These are phyloP conservation scores for Botrytis squamosa DNA, from an alignment of 2,329 filamentous ascomycete genomes.

Conservation along the genomic window DNA sequence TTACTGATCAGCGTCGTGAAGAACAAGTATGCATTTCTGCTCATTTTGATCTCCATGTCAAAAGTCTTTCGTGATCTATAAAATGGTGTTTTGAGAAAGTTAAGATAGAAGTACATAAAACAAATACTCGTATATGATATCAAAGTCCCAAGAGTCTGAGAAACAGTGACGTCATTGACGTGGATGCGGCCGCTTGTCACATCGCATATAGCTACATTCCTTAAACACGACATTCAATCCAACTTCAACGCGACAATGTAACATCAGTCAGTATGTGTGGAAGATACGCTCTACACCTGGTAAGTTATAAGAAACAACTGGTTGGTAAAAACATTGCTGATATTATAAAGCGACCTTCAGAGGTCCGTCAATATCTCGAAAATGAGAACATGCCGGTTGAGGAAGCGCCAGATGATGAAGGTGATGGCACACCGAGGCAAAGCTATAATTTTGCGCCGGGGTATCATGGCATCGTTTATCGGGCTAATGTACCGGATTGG, in stretches of 20 bases:
- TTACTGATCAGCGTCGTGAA: neutral
- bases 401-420: constrained; percentile 70
- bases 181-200: neutral
- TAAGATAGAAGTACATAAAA: neutral
- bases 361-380: constrained; percentile 71
- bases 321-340: neutral
- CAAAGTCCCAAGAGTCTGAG: neutral
- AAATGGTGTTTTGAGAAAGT: neutral
- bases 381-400: constrained; percentile 72
- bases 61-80: neutral
- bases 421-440: constrained; percentile 56
- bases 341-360: constrained; percentile 64
- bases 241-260: constrained; percentile 10
- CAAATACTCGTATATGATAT: neutral
- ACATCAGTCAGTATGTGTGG: constrained; percentile 36
- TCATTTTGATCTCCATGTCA: neutral
- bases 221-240: neutral
- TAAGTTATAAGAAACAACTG: constrained; percentile 19
- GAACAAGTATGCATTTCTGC: neutral
- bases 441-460: constrained; percentile 94
- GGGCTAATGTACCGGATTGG: constrained; percentile 66
- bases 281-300: constrained; percentile 37
- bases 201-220: neutral
- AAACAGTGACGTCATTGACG: neutral
- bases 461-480: constrained; percentile 80